Percentiles rank a stretch among this genome's conserved stretches.
Evolutionary conservation across 2,329 filamentous ascomycete species (phyloP).

Genomic region (Aspergillus puulaauensis): DNA sequence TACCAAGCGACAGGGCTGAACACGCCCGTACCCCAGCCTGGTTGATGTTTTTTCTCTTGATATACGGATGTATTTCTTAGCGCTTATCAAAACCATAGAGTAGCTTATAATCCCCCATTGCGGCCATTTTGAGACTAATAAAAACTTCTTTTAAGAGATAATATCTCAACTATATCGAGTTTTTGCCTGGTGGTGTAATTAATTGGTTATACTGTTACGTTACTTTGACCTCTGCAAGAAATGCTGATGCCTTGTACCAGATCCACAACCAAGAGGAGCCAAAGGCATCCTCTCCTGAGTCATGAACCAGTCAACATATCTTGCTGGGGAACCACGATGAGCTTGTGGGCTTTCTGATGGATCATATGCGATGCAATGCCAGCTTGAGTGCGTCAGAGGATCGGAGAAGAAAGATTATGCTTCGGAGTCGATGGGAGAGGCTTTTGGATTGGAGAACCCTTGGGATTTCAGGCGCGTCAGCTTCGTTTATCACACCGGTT

Average conservation of each 20-base stretch:
- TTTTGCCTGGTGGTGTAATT: background rate
- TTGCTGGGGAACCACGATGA: background rate
- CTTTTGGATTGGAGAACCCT: background rate
- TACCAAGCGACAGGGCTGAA: constrained; percentile 22
- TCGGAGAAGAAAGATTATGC: background rate
- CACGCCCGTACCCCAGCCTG: constrained; percentile 10
- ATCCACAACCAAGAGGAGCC: constrained; percentile 6
- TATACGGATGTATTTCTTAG: background rate
- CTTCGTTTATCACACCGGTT: background rate
- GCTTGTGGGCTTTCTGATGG: constrained; percentile 3
- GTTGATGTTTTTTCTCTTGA: background rate
- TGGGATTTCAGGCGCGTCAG: background rate
- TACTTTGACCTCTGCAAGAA: background rate
- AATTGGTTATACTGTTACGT: constrained; percentile 1
- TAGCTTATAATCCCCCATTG: background rate
- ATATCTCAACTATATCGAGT: background rate
- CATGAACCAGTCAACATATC: background rate
- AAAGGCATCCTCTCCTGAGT: background rate
- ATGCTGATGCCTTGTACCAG: constrained; percentile 12
- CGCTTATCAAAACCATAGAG: background rate
- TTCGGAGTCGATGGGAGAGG: background rate
- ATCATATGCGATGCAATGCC: background rate
- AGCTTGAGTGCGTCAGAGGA: constrained; percentile 1
- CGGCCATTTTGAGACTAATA: background rate
- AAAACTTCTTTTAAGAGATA: background rate